Base-by-base conservation (phyloP, 352 stramenopile species). In the Phytopythium sindhum region DNA sequence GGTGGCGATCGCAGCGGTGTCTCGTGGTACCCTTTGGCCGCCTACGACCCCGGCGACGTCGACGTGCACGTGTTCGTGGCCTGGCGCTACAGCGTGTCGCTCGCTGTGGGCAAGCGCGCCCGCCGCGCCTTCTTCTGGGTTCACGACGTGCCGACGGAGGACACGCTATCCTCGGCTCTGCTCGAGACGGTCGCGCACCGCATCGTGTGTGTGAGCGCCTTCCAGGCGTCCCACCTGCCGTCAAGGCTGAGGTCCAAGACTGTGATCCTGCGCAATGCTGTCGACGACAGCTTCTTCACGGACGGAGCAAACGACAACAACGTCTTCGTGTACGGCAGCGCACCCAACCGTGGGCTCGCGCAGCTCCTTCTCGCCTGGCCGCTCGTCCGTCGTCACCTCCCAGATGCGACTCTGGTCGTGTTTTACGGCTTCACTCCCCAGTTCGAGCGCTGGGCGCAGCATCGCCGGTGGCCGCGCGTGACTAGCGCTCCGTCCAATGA, bases 371-470 rank as follows among this genome's bases (percentile, higher is more conserved):
- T 62, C 12, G 69, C 66, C 24, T 98, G 93, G 93, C 74, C 79
- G 12, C 67, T 61, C 2, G 95, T 98, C 31, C 80, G 75, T 53
- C 53, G 65, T 9, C 56, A 24, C 6, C 44, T 95, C 29, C 79
- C 86, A 4, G 68, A 76, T 14, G 88, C 88, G 11, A 78, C 67
- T n/a, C 57, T 98, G 17, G 66, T 64, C 0, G 74, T 98, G 9
- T 98, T 93, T 66, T 98, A 98, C 57, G 92, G 93, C 33, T 97
- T 98, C 61, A 90, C 77, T 21, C 75, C 73, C 4, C 71, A 78
- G 6, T 96, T 97, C 39, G 60, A 93, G 44, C 63, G 62, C n/a
- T 96, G 87, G 81, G 86, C 77, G 2, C 35, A 41, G 26, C 24
- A 55, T 0, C 55, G 74, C 57, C n/a, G 0, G 54, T 60, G 54